These are phyloP conservation scores for Penicillium sumatraense DNA, from an alignment of 2,329 filamentous ascomycete species.

Conservation along the genomic window DNA sequence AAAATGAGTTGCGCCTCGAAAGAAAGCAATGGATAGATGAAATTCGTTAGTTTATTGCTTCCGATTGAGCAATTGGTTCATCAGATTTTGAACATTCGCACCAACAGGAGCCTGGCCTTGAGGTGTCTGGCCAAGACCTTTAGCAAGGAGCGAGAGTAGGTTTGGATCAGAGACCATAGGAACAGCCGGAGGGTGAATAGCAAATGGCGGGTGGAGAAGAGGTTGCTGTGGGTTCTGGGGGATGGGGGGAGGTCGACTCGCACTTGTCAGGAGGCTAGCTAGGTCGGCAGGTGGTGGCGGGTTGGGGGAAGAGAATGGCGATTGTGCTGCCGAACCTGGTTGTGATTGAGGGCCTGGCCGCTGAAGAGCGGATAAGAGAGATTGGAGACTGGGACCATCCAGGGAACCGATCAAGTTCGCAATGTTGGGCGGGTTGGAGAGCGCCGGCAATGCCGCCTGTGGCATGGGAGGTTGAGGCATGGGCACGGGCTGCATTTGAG, in stretches of 20 bases:
- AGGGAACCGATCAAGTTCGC: conserved; percentile 69
- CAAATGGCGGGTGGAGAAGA: conserved; percentile 35
- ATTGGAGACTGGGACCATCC: conserved; percentile 72
- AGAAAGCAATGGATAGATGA: conserved; percentile 21
- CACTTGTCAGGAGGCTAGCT: conserved; percentile 46
- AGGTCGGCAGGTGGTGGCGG: conserved; percentile 44
- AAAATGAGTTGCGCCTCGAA: conserved; percentile 17
- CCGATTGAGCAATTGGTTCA: conserved; percentile 53
- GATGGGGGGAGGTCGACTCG: conserved; percentile 41
- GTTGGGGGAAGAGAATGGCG: conserved; percentile 38
- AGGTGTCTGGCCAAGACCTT: conserved; percentile 41
- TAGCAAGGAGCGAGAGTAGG: conserved; percentile 43
- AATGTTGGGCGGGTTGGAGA: conserved; percentile 56
- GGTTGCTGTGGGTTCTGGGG: conserved; percentile 34
- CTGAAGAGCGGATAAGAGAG: conserved; percentile 66
- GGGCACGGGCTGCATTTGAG: conserved; percentile 37
- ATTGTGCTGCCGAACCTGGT: conserved; percentile 40
- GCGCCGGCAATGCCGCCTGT: conserved; percentile 37
- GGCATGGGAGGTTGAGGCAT: conserved; percentile 38
- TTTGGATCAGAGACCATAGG: conserved; percentile 40
- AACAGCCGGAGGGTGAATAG: conserved; percentile 32
- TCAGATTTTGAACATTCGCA: conserved; percentile 53
- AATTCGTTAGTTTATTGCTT: conserved; percentile 45
- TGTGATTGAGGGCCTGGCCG: conserved; percentile 38
- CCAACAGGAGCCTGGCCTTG: conserved; percentile 39